Base-by-base conservation (phyloP, 1,139 yeast species). In the Candida tetrigidarum region DNA sequence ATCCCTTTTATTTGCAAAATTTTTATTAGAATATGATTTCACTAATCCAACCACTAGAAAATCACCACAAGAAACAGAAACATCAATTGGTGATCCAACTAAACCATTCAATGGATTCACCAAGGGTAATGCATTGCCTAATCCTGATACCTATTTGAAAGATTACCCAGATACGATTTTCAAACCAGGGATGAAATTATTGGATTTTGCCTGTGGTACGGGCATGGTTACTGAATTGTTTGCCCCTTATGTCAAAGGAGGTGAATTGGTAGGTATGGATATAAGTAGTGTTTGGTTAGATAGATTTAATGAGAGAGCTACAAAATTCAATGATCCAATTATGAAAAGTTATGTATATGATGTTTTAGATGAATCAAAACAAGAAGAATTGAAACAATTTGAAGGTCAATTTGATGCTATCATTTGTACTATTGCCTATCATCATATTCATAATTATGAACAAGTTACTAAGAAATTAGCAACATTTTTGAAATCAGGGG, bases 161-260 rank as follows among this genome's bases (percentile, higher is more conserved):
- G 26, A 51, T 3, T 46, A 41, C 39, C 58, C 61, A 3, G 34
- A 49, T 14, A 40, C 57, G n/a, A 41, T 59, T 15, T 53, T 64
- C 53, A 60, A 53, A 38, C 64, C 64, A 2, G 71, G 69, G 1
- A 56, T 58, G 47, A 59, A 54, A 29, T 35, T 66, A 20, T 47
- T 74, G 46, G 79, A 74, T 52, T 74, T 74, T 53, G 78, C 78
- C 1, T 74, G 78, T 51, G 79, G 80, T 1, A 66, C 77, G 0
- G 80, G 78, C 0, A 46, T 70, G 14, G 61, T 71, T 12, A 62
- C 71, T 2, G 54, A 59, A 45, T 57, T 57, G 18, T 46, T 73
- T 19, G 59, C 58, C 2, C 71, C 72, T 1, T 66, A 63, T 46
- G 50, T 71, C 19, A 47, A 44, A 5, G 52, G 54, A 3, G 49